phyloP scores from a whole-genome alignment of 2,329 filamentous ascomycete species.

The Orbilia quercus region DNA sequence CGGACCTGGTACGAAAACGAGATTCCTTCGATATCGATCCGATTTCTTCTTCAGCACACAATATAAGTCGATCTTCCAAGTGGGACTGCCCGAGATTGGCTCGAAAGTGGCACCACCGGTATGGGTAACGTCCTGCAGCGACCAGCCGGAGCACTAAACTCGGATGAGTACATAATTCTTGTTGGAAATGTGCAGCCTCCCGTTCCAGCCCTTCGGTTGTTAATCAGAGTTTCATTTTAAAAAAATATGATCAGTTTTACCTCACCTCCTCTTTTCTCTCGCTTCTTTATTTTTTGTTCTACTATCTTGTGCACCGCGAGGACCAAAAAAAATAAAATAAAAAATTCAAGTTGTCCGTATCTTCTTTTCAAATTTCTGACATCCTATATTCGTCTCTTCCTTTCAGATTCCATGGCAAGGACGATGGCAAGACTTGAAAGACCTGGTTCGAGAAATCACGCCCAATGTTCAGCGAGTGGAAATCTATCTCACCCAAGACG shows the following conservation, averaged over 20 bases:
- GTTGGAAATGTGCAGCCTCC: constrained; percentile 55
- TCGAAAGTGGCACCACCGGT: constrained; percentile 40
- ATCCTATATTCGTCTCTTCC: constrained; percentile 7
- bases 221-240: constrained; percentile 8
- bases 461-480: constrained; percentile 57
- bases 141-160: constrained; percentile 55
- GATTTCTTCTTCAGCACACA: constrained; percentile 2
- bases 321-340: background rate
- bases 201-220: constrained; percentile 33
- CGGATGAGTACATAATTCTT: constrained; percentile 56
- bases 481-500: constrained; percentile 57
- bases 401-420: constrained; percentile 56
- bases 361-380: background rate
- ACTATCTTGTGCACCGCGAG: background rate
- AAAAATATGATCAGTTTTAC: constrained; percentile 8
- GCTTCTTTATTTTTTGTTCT: constrained; percentile 5
- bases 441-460: constrained; percentile 57
- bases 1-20: constrained; percentile 8
- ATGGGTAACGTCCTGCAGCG: constrained; percentile 55
- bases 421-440: constrained; percentile 59
- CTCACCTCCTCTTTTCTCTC: constrained; percentile 3
- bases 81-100: constrained; percentile 19
- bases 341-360: too few species aligned
- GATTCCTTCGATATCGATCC: constrained; percentile 25
- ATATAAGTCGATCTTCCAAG: constrained; percentile 6